These are phyloP conservation scores for Tetradesmus lagerheimii DNA, from an alignment of 139 green algal genomes.

Conservation along the genomic window DNA sequence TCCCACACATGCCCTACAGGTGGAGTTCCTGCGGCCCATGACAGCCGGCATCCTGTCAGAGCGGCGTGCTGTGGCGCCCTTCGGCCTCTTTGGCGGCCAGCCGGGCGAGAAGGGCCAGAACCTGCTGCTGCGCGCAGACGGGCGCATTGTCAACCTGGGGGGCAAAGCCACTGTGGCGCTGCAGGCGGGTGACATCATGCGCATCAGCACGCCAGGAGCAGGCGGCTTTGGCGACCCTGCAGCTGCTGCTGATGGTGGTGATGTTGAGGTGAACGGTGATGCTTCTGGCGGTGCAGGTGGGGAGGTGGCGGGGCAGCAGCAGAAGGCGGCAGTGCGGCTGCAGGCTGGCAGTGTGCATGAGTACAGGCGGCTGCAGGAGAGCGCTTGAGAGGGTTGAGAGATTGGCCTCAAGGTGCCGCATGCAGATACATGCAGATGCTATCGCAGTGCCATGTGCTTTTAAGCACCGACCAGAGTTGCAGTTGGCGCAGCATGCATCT, in stretches of 20 bases:
- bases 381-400: slow-evolving; percentile 6
- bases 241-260: not conserved
- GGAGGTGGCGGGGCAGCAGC: not conserved
- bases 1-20: slow-evolving; percentile 49
- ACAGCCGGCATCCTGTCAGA: slow-evolving; percentile 91
- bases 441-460: not conserved
- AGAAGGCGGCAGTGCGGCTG: not conserved
- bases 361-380: slow-evolving; percentile 47
- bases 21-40: slow-evolving; percentile 92
- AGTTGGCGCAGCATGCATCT: no score
- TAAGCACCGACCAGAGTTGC: no score
- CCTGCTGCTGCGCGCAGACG: slow-evolving; percentile 65
- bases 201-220: slow-evolving; percentile 82
- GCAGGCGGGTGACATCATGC: slow-evolving; percentile 70
- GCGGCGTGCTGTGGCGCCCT: slow-evolving; percentile 80
- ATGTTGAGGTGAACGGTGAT: not conserved
- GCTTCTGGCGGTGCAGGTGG: not conserved
- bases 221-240: slow-evolving; percentile 62
- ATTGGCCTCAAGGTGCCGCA: not conserved
- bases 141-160: slow-evolving; percentile 45
- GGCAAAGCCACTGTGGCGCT: slow-evolving; percentile 83
- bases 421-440: not conserved
- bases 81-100: slow-evolving; percentile 85
- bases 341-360: slow-evolving; percentile 40
- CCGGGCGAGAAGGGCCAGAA: slow-evolving; percentile 79